Conservation (phyloP, 306 rosid species). For the Prunus salicina region DNA sequence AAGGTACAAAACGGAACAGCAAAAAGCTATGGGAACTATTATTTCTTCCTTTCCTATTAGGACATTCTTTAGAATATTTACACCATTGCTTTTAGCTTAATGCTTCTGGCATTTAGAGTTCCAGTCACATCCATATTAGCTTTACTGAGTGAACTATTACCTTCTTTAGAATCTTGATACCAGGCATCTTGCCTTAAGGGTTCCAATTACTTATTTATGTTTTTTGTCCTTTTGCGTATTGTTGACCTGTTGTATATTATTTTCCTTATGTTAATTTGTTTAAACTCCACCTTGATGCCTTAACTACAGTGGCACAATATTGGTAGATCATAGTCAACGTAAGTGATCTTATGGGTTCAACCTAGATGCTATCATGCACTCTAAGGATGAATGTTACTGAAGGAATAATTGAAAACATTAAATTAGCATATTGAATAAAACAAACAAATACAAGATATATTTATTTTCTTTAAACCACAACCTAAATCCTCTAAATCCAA, state of each 20-base stretch:
- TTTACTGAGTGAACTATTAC: background rate
- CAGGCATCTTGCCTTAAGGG: background rate
- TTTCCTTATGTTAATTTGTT: background rate
- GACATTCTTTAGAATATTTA: background rate
- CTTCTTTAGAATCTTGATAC: background rate
- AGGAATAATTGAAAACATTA: background rate
- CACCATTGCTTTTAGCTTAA: background rate
- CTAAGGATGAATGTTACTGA: background rate
- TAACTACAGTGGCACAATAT: background rate
- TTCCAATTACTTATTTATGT: background rate
- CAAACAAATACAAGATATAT: background rate
- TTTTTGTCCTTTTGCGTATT: background rate
- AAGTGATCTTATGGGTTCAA: background rate
- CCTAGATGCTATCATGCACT: background rate
- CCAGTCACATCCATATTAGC: background rate
- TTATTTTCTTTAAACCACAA: background rate
- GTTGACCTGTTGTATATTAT: background rate
- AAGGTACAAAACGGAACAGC: background rate
- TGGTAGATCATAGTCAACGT: background rate
- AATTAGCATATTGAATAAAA: background rate
- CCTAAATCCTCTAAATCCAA: constrained; percentile 12
- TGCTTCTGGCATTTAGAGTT: background rate
- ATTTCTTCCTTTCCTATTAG: background rate
- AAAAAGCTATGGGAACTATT: background rate
- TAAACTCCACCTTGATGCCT: background rate